Conservation (phyloP, 2,329 filamentous ascomycete genomes). For the Epichloe sylvatica region DNA sequence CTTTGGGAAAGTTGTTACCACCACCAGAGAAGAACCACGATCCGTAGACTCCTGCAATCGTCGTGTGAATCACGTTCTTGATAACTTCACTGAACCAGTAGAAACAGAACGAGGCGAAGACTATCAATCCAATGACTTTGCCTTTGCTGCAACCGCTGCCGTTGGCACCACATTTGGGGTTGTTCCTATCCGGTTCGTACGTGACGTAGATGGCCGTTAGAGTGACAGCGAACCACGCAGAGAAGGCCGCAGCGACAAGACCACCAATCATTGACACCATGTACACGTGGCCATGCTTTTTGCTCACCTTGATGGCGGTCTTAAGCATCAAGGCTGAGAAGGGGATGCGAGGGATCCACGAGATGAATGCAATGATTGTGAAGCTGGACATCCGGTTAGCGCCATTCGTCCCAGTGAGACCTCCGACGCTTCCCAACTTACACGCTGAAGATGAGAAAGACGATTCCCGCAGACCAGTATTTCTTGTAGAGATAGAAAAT, state of each 20-base stretch:
- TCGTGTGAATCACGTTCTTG: slow-evolving; percentile 85
- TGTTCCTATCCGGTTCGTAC: slow-evolving; percentile 51
- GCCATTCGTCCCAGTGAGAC: background rate
- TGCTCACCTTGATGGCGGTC: slow-evolving; percentile 73
- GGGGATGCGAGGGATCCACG: slow-evolving; percentile 80
- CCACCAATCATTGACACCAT: slow-evolving; percentile 75
- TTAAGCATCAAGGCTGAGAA: slow-evolving; percentile 85
- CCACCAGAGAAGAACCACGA: slow-evolving; percentile 77
- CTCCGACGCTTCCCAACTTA: background rate
- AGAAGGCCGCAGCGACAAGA: slow-evolving; percentile 58
- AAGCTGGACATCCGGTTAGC: slow-evolving; percentile 3
- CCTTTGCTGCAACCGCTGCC: slow-evolving; percentile 54
- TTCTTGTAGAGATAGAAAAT: slow-evolving; percentile 68
- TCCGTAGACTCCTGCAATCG: slow-evolving; percentile 77
- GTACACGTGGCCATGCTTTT: slow-evolving; percentile 74
- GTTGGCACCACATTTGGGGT: slow-evolving; percentile 34
- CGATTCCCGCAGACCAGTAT: slow-evolving; percentile 74
- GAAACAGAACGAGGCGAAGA: slow-evolving; percentile 78
- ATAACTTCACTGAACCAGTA: slow-evolving; percentile 93
- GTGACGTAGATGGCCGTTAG: slow-evolving; percentile 76
- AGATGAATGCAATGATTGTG: slow-evolving; percentile 44
- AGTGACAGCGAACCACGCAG: slow-evolving; percentile 75
- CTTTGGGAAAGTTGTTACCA: slow-evolving; percentile 48
- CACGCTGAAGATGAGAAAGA: slow-evolving; percentile 59
- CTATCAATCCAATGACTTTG: slow-evolving; percentile 71